Base-by-base conservation (phyloP, 257 asterid genomes). In the Linderniella brevidens region DNA sequence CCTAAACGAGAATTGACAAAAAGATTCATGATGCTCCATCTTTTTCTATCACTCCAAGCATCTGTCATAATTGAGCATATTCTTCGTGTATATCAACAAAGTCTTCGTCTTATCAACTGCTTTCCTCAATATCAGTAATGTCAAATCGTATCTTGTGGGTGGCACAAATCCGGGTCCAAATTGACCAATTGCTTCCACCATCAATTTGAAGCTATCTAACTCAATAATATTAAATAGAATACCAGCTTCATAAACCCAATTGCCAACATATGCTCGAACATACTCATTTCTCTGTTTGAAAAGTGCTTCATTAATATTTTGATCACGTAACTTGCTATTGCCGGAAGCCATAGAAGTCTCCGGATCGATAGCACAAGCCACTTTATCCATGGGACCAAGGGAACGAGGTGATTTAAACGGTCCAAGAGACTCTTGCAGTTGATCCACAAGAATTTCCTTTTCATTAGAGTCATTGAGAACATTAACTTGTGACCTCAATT, bases 11-110 rank as follows among this genome's bases (percentile, higher is more conserved):
- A 52, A 40, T 52, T 52, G 4, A 38, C 37, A 13, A 36, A 52
- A 15, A 52, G 41, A 8, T 40, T 41, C 58, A 54, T 43, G 29
- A 41, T 54, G 39, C 50, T 54, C 16, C 50, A 19, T n/a, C 41
- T 41, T 25, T 25, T 25, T 25, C 32, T 25, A 25, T 25, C 32
- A 25, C 32, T 25, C 58, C 58, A 54, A 25, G 58, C 58, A 54
- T 42, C 50, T n/a, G 50, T 42, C 50, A 54, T 41, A 43, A 41
- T 54, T 13, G 58, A 41, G 19, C 50, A 54, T 8, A 6, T 25
- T 25, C 56, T 52, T 52, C 56, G 11, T 52, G 56, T 0, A 8
- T 39, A 13, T 39, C 13, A 52, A 11, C 10, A 19, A 38, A 9
- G 11, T 36, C 40, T 35, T 37, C 5, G 25, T 38, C 37, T 16